Evolutionary conservation across 257 asterid species (phyloP).

Genomic region (Petunia secreta): DNA sequence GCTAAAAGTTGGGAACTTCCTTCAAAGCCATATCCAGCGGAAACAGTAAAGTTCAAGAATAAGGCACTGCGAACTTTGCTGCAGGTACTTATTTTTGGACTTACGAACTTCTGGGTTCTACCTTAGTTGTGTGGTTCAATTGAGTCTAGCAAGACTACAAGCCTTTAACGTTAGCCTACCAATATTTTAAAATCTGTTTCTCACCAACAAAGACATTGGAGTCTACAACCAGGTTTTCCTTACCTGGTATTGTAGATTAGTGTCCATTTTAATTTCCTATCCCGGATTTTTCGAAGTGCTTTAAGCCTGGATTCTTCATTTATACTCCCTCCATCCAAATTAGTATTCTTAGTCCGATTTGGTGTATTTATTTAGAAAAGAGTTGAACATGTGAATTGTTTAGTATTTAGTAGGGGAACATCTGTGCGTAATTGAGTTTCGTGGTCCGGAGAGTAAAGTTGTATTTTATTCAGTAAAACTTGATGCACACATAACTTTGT

Average conservation of each 20-base stretch:
- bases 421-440: neutral
- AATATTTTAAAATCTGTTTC: neutral
- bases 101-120: neutral
- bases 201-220: neutral
- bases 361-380: neutral
- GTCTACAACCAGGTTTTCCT: neutral
- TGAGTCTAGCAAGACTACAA: neutral
- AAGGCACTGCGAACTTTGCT: constrained; percentile 78
- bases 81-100: constrained; percentile 52
- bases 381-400: neutral
- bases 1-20: constrained; percentile 81
- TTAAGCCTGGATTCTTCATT: constrained; percentile 8
- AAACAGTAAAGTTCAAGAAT: constrained; percentile 69
- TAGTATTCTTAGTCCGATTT: neutral
- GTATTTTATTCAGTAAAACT: too few relatives aligned
- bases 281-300: neutral
- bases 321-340: constrained; percentile 1
- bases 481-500: too few relatives aligned
- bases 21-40: constrained; percentile 73
- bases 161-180: neutral
- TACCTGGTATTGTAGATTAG: constrained; percentile 17
- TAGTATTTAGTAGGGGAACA: constrained; percentile 8
- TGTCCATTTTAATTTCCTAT: neutral
- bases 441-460: neutral
- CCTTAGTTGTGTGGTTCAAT: constrained; percentile 12